Base-by-base conservation (phyloP, 2,329 filamentous ascomycete species). In the Pestalotiopsis sp. region DNA sequence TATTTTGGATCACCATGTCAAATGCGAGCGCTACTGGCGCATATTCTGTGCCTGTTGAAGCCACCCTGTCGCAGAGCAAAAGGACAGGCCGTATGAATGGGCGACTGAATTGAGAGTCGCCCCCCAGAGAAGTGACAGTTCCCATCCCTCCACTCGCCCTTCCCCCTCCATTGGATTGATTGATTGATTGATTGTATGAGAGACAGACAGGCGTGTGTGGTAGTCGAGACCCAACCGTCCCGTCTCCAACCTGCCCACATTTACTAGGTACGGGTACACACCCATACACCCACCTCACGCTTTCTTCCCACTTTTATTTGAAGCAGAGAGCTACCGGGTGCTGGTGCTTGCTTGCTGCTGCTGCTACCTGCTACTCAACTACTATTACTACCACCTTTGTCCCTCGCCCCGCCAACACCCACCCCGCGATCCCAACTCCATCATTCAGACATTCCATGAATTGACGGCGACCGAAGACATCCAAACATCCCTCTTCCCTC, bases 401-500 rank as follows among this genome's bases (percentile, higher is more conserved):
- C 64, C 13, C 64, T 59, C 25, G 36, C 61, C 59, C 36, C 36
- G 23, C 65, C 25, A 62, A 58, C 61, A 62, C 57, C 49, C 27
- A 52, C 45, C 45, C 45, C 45, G 45, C 45, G 45, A 52, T 52
- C 45, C 31, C 45, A 52, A 52, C 45, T 52, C 17, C 45, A 52
- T 52, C 45, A 20, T 52, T 52, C 45, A 52, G 45, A 52, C 45
- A 52, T 52, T 52, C 45, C 45, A 52, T 52, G 45, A 52, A 52
- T 52, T 52, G 45, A 52, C 17, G 45, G 45, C 45, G 45, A 52
- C 45, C 45, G 45, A 20, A 52, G 20, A 52, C 45, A 52, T 52
- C 45, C 45, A 52, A 52, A 52, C 45, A 52, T n/a, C 45, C 45
- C 45, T 52, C 45, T 52, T 52, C 45, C 45, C 45, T 52, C 45